A percentile compares a stretch with the other conserved stretches of the same genome.
phyloP scores from a whole-genome alignment of 1,284 basidiomycete genomes.

The Microbotryum violaceum region DNA sequence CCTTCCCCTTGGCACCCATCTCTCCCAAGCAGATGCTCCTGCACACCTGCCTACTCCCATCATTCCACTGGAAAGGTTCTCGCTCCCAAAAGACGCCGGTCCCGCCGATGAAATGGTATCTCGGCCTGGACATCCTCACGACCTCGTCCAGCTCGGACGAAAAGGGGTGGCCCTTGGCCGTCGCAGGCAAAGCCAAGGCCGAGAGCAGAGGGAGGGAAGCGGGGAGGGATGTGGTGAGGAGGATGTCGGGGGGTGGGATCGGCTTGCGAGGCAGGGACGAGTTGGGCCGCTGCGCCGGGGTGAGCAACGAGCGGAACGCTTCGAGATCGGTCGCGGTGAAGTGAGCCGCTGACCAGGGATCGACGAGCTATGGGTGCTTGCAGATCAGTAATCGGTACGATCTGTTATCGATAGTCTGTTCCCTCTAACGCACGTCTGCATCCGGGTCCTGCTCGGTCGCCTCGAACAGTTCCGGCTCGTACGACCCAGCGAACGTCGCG shows the following conservation, averaged over 20 bases:
- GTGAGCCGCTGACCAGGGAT: slow-evolving; percentile 45
- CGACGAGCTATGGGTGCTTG: slow-evolving; percentile 45
- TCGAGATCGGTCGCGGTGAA: slow-evolving; percentile 63
- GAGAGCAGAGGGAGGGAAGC: slow-evolving; percentile 57
- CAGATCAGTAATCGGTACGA: too few relatives aligned
- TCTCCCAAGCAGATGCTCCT: slow-evolving; percentile 69
- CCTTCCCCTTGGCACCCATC: slow-evolving; percentile 71
- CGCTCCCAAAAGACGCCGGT: slow-evolving; percentile 74
- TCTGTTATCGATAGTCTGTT: too few relatives aligned
- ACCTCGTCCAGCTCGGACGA: slow-evolving; percentile 21
- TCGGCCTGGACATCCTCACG: slow-evolving; percentile 48
- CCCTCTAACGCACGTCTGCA: too few relatives aligned
- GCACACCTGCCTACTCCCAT: slow-evolving; percentile 49
- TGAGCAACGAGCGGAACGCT: slow-evolving; percentile 59
- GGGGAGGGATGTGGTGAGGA: slow-evolving; percentile 74
- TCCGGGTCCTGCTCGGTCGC: slow-evolving; percentile 11
- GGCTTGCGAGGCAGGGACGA: slow-evolving; percentile 45
- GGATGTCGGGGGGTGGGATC: slow-evolving; percentile 54
- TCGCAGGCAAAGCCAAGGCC: slow-evolving; percentile 29
- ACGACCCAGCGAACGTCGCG: slow-evolving; percentile 72
- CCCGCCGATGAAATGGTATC: slow-evolving; percentile 64
- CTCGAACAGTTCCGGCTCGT: slow-evolving; percentile 54
- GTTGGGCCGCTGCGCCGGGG: slow-evolving; percentile 31
- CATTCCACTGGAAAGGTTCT: slow-evolving; percentile 75
- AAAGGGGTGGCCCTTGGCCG: slow-evolving; percentile 21